Conservation (phyloP, 2,329 filamentous ascomycete species). For the Penicillium sp. region DNA sequence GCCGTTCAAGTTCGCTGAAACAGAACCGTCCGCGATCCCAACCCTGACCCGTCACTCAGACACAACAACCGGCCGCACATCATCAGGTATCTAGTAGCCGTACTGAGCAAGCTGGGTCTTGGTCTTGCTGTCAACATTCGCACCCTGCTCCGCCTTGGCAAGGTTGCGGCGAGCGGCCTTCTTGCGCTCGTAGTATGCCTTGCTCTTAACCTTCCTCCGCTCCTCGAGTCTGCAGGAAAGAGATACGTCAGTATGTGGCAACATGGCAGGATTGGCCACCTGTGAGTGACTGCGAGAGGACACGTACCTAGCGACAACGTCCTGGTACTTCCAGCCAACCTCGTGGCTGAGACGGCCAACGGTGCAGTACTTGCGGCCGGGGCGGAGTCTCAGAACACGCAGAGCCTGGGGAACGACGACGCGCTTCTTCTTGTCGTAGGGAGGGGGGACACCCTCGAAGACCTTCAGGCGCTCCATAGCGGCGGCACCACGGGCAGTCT, state of each 20-base stretch:
- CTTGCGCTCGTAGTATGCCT: constrained; percentile 99
- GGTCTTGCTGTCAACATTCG: constrained; percentile 81
- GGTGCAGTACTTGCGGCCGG: constrained; percentile 99
- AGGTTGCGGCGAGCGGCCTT: constrained; percentile 90
- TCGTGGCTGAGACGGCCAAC: constrained; percentile 97
- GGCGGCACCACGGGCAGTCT: constrained; percentile 95
- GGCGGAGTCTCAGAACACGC: constrained; percentile 93
- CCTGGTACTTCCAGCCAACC: constrained; percentile 99
- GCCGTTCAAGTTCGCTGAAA: constrained; percentile 41
- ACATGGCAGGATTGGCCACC: too few species aligned
- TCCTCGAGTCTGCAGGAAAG: constrained; percentile 77
- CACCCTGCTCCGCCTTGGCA: constrained; percentile 87
- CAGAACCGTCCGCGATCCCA: constrained; percentile 42
- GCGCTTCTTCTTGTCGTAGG: constrained; percentile 99
- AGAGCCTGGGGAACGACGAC: constrained; percentile 98
- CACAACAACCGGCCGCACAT: constrained; percentile 41
- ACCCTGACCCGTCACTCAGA: constrained; percentile 39
- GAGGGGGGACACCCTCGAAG: constrained; percentile 98
- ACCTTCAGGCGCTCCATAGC: constrained; percentile 98
- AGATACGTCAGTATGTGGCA: constrained; percentile 20
- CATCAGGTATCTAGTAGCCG: constrained; percentile 71
- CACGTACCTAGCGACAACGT: constrained; percentile 93
- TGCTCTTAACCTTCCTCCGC: constrained; percentile 98
- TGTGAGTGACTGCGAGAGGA: too few species aligned
- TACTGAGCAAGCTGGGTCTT: constrained; percentile 81